A percentile compares a stretch with the other conserved stretches of the same genome.
phyloP scores from a whole-genome alignment of 2,329 filamentous ascomycete genomes.

The Fragosphaeria purpurea region DNA sequence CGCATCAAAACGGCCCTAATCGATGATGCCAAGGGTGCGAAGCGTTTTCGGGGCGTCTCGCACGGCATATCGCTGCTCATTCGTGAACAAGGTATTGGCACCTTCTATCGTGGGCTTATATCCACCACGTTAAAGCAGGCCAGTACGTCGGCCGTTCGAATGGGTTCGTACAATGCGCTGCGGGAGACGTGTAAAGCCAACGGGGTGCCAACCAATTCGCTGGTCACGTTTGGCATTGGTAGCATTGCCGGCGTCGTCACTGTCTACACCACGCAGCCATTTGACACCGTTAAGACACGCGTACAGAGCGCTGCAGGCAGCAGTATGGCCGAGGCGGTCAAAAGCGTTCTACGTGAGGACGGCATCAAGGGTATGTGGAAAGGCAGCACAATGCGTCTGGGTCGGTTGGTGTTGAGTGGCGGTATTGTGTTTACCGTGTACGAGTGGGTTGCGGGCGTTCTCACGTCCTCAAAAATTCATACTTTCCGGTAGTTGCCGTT shows the following conservation, averaged over 20 bases:
- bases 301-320: conserved; percentile 49
- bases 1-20: conserved; percentile 56
- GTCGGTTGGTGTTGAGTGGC: conserved; percentile 54
- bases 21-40: conserved; percentile 23
- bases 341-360: conserved; percentile 42
- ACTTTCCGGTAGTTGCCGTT: neutral
- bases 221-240: conserved; percentile 50
- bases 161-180: conserved; percentile 39
- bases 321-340: conserved; percentile 45
- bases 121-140: conserved; percentile 39
- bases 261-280: conserved; percentile 49
- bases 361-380: conserved; percentile 55
- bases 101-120: conserved; percentile 33
- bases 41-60: conserved; percentile 19
- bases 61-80: conserved; percentile 26
- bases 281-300: conserved; percentile 55
- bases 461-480: conserved; percentile 10
- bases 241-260: conserved; percentile 51
- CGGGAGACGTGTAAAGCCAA: conserved; percentile 22
- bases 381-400: conserved; percentile 58
- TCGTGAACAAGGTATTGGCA: conserved; percentile 28
- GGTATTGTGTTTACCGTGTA: conserved; percentile 56
- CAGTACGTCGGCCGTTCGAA: conserved; percentile 34
- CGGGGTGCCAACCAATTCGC: conserved; percentile 12
- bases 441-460: conserved; percentile 38